A percentile compares a stretch with the other conserved stretches of the same genome.
phyloP scores from a whole-genome alignment of 768 basidiomycete genomes.

The Leucosporidium scottii region DNA sequence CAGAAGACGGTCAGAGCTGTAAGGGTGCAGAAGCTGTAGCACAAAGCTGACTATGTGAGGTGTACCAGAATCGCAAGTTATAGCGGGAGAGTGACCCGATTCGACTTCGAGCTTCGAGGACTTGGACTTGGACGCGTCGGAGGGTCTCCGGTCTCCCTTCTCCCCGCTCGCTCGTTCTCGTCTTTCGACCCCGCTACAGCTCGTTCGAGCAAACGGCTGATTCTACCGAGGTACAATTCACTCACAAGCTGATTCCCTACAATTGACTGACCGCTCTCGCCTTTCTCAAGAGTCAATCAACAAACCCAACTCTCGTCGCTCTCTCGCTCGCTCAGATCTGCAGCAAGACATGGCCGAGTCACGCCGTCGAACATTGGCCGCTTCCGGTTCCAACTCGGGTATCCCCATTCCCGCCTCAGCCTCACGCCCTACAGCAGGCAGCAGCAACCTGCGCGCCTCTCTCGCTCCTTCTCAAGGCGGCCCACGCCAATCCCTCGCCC shows the following conservation, averaged over 20 bases:
- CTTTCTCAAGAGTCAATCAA: conserved; percentile 2
- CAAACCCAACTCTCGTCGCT: not conserved
- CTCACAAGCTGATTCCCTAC: not conserved
- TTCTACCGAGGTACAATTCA: not conserved
- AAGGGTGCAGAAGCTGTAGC: not conserved
- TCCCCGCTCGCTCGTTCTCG: not conserved
- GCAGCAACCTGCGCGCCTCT: conserved; percentile 23
- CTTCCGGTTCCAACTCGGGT: not conserved
- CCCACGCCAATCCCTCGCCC: conserved; percentile 4
- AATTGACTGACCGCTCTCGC: not conserved
- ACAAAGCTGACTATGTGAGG: not conserved
- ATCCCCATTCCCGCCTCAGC: conserved; percentile 27
- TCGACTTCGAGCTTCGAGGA: not conserved
- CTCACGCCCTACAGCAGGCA: conserved; percentile 16
- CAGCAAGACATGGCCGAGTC: conserved; percentile 16
- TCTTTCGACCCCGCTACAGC: not conserved
- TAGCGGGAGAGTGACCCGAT: not conserved
- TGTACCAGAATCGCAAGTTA: not conserved
- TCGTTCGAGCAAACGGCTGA: not conserved
- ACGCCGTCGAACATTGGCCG: conserved; percentile 18
- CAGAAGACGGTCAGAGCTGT: not conserved
- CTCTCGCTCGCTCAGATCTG: not conserved
- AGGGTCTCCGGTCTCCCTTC: not conserved
- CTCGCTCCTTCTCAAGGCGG: conserved; percentile 5
- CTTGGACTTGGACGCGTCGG: not conserved